A percentile compares a stretch with the other conserved stretches of the same genome.
Conservation (phyloP, 2,329 filamentous ascomycete genomes). For the Neurospora sp. region DNA sequence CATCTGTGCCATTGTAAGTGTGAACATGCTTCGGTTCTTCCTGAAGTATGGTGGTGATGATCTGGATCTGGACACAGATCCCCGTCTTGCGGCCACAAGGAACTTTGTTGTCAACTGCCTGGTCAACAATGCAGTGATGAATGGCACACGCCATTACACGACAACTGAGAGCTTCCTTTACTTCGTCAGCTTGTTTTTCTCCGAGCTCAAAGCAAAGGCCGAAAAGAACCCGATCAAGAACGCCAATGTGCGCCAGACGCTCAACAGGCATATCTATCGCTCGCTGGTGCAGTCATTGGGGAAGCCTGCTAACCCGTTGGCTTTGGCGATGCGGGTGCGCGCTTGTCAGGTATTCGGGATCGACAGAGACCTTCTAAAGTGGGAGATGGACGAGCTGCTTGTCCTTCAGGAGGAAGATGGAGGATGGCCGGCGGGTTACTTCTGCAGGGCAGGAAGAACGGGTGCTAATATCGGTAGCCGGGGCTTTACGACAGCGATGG, state of each 20-base stretch:
- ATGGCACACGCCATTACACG: neutral
- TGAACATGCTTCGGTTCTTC: conserved; percentile 6
- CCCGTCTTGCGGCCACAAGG: neutral
- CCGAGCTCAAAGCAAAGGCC: neutral
- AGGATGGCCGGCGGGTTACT: conserved; percentile 4
- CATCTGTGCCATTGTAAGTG: neutral
- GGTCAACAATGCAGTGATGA: neutral
- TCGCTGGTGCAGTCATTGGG: conserved; percentile 1
- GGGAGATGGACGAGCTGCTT: conserved; percentile 1
- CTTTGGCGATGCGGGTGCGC: conserved; percentile 1
- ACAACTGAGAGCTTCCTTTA: neutral
- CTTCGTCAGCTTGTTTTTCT: neutral
- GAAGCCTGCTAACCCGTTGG: neutral
- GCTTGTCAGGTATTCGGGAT: neutral
- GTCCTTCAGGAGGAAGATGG: conserved; percentile 4
- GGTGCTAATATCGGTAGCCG: neutral
- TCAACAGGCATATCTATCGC: neutral
- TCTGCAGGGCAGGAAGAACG: neutral
- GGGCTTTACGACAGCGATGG: conserved; percentile 1
- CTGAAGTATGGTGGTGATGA: neutral
- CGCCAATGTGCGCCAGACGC: neutral
- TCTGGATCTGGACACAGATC: neutral
- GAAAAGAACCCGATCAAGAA: neutral
- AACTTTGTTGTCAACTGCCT: conserved; percentile 1
- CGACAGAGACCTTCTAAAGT: neutral